Conservation (phyloP, 129 eudicot species). For the Flaveria sonorensis region DNA sequence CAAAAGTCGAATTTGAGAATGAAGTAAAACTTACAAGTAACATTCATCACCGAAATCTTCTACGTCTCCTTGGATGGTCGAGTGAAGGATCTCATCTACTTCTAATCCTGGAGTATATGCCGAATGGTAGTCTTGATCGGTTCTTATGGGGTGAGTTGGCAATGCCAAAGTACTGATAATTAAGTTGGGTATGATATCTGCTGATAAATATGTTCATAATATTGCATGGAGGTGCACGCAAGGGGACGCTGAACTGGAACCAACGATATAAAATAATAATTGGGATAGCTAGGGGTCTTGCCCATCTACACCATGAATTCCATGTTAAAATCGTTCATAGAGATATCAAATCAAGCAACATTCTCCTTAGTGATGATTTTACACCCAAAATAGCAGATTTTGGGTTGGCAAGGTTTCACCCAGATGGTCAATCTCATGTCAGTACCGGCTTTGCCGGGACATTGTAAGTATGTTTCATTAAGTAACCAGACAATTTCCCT, state of each 20-base stretch:
- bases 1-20: constrained; percentile 52
- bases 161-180: not conserved
- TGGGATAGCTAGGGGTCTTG: constrained; percentile 70
- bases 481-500: not conserved
- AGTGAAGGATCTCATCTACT: constrained; percentile 57
- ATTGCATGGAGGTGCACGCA: constrained; percentile 50
- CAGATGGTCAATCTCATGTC: constrained; percentile 58
- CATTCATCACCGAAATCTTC: constrained; percentile 65
- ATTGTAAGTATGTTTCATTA: constrained; percentile 43
- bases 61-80: constrained; percentile 68
- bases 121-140: constrained; percentile 68
- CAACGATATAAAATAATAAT: constrained; percentile 57
- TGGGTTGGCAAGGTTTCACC: constrained; percentile 68
- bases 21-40: constrained; percentile 73
- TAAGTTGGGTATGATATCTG: not conserved
- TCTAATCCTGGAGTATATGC: constrained; percentile 66
- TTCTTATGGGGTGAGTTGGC: constrained; percentile 55
- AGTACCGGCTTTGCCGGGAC: constrained; percentile 71
- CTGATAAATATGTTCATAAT: constrained; percentile 17
- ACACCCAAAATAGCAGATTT: constrained; percentile 72
- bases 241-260: constrained; percentile 55
- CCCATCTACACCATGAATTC: constrained; percentile 64
- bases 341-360: constrained; percentile 66
- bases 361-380: constrained; percentile 51
- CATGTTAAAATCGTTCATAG: constrained; percentile 67